phyloP scores from a whole-genome alignment of 176 grass and related monocot genomes.

The Hsuehochloa calcarea region DNA sequence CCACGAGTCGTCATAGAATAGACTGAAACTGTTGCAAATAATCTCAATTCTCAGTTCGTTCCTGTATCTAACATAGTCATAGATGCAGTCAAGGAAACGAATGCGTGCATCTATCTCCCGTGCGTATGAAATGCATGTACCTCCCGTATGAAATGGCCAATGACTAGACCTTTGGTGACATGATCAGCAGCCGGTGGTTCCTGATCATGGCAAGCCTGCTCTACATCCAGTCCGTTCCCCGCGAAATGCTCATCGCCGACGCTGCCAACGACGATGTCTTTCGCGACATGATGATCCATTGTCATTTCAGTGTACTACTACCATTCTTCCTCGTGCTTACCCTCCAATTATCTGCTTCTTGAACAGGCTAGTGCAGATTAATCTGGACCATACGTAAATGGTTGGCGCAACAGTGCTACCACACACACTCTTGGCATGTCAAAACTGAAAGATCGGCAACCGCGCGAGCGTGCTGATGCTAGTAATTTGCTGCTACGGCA shows the following conservation, averaged over 20 bases:
- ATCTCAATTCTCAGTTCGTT: neutral
- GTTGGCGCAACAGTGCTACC: neutral
- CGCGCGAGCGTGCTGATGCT: neutral
- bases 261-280: neutral
- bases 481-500: neutral
- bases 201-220: neutral
- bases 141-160: conserved; percentile 25
- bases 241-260: neutral
- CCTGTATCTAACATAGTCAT: neutral
- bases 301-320: neutral
- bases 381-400: neutral
- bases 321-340: neutral
- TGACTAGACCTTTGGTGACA: conserved; percentile 15
- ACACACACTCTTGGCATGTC: conserved; percentile 35
- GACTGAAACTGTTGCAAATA: no score
- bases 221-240: neutral
- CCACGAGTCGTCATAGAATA: neutral
- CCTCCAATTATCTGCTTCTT: neutral
- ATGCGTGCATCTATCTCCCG: neutral
- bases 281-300: neutral
- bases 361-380: neutral
- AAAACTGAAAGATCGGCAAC: neutral
- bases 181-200: neutral
- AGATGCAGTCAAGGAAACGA: no score
- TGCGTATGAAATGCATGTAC: neutral